Evolutionary conservation across 1,139 yeast species (phyloP), one percentile per base, ranked within the genome.

Genomic region (Hansenula sp.): DNA sequence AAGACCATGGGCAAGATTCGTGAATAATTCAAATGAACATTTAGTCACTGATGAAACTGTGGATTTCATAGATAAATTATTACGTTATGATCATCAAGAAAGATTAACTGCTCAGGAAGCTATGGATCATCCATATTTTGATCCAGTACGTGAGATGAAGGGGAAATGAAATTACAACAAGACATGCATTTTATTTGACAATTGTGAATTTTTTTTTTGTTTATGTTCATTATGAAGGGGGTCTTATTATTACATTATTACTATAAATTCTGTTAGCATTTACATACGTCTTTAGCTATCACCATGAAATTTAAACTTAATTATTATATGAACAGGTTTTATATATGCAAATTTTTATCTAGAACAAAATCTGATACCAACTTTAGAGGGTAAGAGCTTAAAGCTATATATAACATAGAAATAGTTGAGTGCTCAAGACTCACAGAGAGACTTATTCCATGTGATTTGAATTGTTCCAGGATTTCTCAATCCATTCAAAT

Each of bases 61-160:
- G 43, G 88, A 82, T 57, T 73, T 84, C 51, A 73, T 84, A 50
- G 90, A 84, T 58, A 74, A 76, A 49, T 67, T 84, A 47, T 70
- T 84, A 58, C 75, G 81, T 43, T 84, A 81, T 56, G 91, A 84
- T 58, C 93, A 84, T 59, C 84, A 81, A 59, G 78, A 78, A 58
- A 74, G 93, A 61, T 73, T 85, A 34, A 84, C 93, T 4, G 93
- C 93, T 1, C 72, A 74, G 59, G 91, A 84, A 58, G 87, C 91
- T 27, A 76, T 84, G 79, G 72, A 63, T 24, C 90, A 84, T 67
- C 72, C 76, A 18, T 84, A 68, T 54, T 67, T 68, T 33, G 60
- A 57, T 41, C 42, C 49, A 25, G 49, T 58, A 6, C 50, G 58
- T 37, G 45, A 41, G 3, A 50, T 50, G 16, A 53, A 54, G 40